Base-by-base conservation (phyloP, 108 stramenopile species). In the Craspedostauros australis region DNA sequence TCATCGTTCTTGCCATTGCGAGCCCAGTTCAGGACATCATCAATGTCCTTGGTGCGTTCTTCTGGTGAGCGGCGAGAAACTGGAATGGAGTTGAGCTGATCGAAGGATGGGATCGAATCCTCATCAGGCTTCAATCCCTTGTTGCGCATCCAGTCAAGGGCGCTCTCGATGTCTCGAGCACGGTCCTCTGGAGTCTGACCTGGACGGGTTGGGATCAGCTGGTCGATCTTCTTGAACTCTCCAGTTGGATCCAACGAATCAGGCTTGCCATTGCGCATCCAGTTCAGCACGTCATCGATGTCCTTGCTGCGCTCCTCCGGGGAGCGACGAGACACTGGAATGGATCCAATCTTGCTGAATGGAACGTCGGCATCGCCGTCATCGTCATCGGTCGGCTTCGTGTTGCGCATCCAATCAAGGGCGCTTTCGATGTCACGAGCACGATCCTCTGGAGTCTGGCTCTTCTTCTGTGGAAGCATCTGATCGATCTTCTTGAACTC, bases 341-440 rank as follows among this genome's bases (percentile, higher is more conserved):
- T 33, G 5, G 46, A 65, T 22, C 54, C 29, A 27, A 60, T 8
- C 23, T 27, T 23, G 22, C n/a, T 19, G 18, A 64, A 46, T 16
- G 54, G 53, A 22, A 55, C 2, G 18, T 21, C 22, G 6, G 19
- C 46, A 38, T 48, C 54, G 21, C 49, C 63, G 24, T 23, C 42
- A 39, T 33, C 39, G 18, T 53, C 50, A 5, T 40, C 53, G 6
- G 61, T 50, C 6, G 21, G 40, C 1, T 54, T 9, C 2, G 18
- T 45, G 37, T 50, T 70, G 6, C 59, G 59, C 29, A 60, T 60
- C 39, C 47, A 66, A 28, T 66, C 64, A 9, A 66, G 26, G 7
- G 64, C 64, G 8, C 48, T 40, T 20, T 46, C 67, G 33, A 59
- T 50, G 40, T 63, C 62, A 29, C 37, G 39, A 9, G 60, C 62